Evolutionary conservation across 179 eudicot genomes (phyloP), one percentile per base, ranked within the genome.

Genomic region (Vitellaria paradoxa): DNA sequence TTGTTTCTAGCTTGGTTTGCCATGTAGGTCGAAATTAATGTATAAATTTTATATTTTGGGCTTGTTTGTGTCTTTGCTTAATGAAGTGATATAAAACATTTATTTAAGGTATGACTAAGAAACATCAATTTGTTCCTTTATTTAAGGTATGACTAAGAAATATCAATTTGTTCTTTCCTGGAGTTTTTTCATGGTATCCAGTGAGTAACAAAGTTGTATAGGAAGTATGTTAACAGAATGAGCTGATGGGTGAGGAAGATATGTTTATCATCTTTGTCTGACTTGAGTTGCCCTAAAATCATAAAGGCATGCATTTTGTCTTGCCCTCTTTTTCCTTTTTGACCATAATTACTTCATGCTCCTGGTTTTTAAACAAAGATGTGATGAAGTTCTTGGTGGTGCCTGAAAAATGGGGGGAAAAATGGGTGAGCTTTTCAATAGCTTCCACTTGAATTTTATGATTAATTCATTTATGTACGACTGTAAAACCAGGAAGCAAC

Each of bases 401-500:
- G 14, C 84, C 82, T 11, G 57, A 53, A 53, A 53, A 85, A 30
- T 30, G 37, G 37, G 37, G 1, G 37, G 57, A 53, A 53, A 53
- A 85, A 30, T 30, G 37, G 37, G 37, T 30, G 37, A 30, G 37
- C 37, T 69, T n/a, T 46, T 53, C 40, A 69, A 30, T 69, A 49
- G n/a, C 72, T 9, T 68, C 57, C 18, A 68, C 57, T 68, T 37
- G 5, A 12, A 23, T 7, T n/a, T 20, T n/a, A 59, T 70, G 12
- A 53, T 46, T 37, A 10, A 24, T 59, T 62, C n/a, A 10, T 50
- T 9, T 10, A 8, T 40, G 49, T 69, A 12, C 8, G 76, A 68
- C 14, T 56, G 53, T 50, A 30, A 66, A 26, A 65, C 65, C 92
- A 92, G 97, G 97, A 91, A 83, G 96, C 89, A 72, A 93, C 91